Base-by-base conservation (phyloP, 169 alveolate genomes). In the Plasmodium vinckei region DNA sequence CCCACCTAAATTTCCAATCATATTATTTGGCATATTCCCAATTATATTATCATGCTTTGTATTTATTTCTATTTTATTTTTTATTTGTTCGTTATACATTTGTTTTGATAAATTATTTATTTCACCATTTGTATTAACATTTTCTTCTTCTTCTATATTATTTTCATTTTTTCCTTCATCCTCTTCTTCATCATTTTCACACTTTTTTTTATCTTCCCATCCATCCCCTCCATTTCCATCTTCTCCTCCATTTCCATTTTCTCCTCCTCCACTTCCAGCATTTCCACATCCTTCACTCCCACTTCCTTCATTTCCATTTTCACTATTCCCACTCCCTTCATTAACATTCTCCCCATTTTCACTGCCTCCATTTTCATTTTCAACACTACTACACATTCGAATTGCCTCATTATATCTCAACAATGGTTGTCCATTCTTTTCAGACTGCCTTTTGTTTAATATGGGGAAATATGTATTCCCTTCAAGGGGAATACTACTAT, bases 371-470 rank as follows among this genome's bases (percentile, higher is more conserved):
- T 68, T 47, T 9, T 19, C 60, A 49, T 68, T 47, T 49, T 68
- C 21, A 68, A n/a, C 13, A 47, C 64, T 46, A 39, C 9, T 5
- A 65, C 17, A 42, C 44, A 65, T 19, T 42, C 73, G 59, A 42
- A 39, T n/a, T 44, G 4, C 42, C 0, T 33, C 7, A 33, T 0
- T 3, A 33, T 33, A 33, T 2, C 7, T 33, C 7, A 33, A 4
- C 7, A 33, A 33, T 33, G 0, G 42, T 4, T 27, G 39, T 1
- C 6, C 3, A 27, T 27, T 27, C 3, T 27, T 2, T 27, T 27
- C 5, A 0, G 3, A 27, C 1, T 27, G 3, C 3, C 3, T 27
- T 27, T 27, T 27, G 3, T 27, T 27, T 27, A 27, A 2, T 27
- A 1, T 27, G 3, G 39, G 1, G 1, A 27, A 27, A 1, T 2